Evolutionary conservation across 2,329 filamentous ascomycete species (phyloP).

Genomic region (Aspergillus flavus): DNA sequence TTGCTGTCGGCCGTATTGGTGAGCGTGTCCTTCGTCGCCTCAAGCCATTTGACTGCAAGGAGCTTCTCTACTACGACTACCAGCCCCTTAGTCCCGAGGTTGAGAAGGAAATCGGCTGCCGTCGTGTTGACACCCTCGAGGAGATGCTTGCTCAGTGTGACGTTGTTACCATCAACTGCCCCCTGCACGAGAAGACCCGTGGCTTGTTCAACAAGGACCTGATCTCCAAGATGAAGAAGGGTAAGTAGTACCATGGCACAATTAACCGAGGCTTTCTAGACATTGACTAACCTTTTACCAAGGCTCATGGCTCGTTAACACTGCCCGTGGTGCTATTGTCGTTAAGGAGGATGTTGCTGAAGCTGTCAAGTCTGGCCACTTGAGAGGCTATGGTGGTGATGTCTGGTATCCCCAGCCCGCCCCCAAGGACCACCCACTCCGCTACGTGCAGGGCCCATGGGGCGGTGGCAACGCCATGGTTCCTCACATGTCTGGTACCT

Average conservation of each 20-base stretch:
- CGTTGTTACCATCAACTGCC: conserved; percentile 99
- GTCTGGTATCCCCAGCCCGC: conserved; percentile 97
- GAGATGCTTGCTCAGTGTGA: conserved; percentile 95
- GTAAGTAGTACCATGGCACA: conserved; percentile 47
- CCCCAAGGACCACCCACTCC: conserved; percentile 87
- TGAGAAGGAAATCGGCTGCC: conserved; percentile 94
- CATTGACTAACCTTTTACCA: conserved; percentile 12
- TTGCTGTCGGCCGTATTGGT: conserved; percentile 95
- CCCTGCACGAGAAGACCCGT: conserved; percentile 94
- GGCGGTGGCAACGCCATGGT: conserved; percentile 99
- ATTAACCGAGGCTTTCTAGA: background rate
- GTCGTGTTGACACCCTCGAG: conserved; percentile 84
- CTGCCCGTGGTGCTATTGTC: conserved; percentile 95
- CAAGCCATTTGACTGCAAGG: conserved; percentile 99
- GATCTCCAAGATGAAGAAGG: conserved; percentile 98
- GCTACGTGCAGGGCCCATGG: conserved; percentile 90
- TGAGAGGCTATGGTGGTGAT: conserved; percentile 53
- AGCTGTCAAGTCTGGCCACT: conserved; percentile 85
- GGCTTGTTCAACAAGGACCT: conserved; percentile 99
- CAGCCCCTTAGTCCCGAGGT: conserved; percentile 83
- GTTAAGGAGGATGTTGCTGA: conserved; percentile 99
- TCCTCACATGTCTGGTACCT: conserved; percentile 97
- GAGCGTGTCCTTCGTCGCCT: conserved; percentile 96
- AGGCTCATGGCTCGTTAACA: conserved; percentile 98
- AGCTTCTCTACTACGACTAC: conserved; percentile 99